phyloP scores from a whole-genome alignment of 2,329 filamentous ascomycete species.

The Biscogniauxia marginata region DNA sequence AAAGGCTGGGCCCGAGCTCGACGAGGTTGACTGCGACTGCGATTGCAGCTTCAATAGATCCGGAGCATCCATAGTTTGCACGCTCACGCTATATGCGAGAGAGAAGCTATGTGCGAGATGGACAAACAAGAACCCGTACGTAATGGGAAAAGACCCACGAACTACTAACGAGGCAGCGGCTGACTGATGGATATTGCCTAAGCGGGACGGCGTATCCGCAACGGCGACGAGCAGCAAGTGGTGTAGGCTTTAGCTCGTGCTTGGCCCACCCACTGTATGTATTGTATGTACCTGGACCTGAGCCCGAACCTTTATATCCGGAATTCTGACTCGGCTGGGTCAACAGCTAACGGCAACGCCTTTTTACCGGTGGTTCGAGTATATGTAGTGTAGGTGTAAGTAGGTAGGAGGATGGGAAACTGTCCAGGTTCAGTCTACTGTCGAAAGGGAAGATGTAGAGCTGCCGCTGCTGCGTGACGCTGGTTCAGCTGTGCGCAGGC shows the following conservation, averaged over 20 bases:
- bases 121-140: slow-evolving; percentile 7
- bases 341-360: too few relatives aligned
- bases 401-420: too few relatives aligned
- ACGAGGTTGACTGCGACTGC: slow-evolving; percentile 14
- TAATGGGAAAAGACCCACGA: slow-evolving; percentile 3
- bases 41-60: slow-evolving; percentile 20
- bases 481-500: too few relatives aligned
- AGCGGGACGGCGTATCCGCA: not conserved
- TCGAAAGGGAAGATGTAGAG: too few relatives aligned
- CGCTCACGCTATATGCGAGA: not conserved
- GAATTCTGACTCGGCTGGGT: not conserved
- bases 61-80: slow-evolving; percentile 23
- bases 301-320: not conserved
- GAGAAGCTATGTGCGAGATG: too few relatives aligned
- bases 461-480: too few relatives aligned
- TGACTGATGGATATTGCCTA: not conserved
- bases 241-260: too few relatives aligned
- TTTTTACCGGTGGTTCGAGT: not conserved
- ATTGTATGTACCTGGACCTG: not conserved
- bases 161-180: not conserved
- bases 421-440: too few relatives aligned
- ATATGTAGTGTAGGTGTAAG: too few relatives aligned
- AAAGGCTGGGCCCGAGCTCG: slow-evolving; percentile 14
- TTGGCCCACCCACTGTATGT: not conserved
- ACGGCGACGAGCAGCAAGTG: not conserved